Conservation (phyloP, 352 stramenopile species). For the Halophytophthora polymorphica region DNA sequence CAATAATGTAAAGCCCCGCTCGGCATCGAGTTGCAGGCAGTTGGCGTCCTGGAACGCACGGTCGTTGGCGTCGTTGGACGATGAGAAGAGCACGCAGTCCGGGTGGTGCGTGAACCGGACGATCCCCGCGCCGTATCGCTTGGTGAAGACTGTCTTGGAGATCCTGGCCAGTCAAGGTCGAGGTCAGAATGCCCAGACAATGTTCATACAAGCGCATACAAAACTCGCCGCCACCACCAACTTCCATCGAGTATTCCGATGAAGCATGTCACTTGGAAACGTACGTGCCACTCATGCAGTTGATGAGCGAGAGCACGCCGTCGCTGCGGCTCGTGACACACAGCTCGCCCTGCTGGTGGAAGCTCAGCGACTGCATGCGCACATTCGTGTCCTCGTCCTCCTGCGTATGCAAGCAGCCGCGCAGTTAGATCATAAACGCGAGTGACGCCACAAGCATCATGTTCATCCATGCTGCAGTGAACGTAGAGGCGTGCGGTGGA, state of each 20-base stretch:
- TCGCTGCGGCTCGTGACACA: constrained; percentile 77
- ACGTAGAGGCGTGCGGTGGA: neutral
- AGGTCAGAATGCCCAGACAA: constrained; percentile 2
- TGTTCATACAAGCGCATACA: neutral
- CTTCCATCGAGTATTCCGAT: too few species aligned
- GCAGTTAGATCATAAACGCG: neutral
- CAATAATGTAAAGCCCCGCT: neutral
- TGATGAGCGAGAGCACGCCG: constrained; percentile 76
- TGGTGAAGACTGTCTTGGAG: constrained; percentile 84
- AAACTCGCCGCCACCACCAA: neutral
- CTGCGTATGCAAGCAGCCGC: constrained; percentile 12
- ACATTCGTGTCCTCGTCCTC: constrained; percentile 69
- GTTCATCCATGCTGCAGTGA: too few species aligned
- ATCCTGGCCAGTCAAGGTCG: constrained; percentile 32
- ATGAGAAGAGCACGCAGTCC: constrained; percentile 86
- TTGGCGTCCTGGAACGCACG: constrained; percentile 28
- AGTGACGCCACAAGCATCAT: too few species aligned
- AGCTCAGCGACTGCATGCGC: constrained; percentile 60
- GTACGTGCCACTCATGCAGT: constrained; percentile 80
- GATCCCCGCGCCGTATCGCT: constrained; percentile 79
- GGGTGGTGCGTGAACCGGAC: constrained; percentile 78
- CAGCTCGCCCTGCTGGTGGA: constrained; percentile 76
- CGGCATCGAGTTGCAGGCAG: neutral
- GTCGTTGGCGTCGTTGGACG: constrained; percentile 66
- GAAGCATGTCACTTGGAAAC: constrained; percentile 11